Conservation (phyloP, 2,329 filamentous ascomycete species). For the Blastomyces parvus region DNA sequence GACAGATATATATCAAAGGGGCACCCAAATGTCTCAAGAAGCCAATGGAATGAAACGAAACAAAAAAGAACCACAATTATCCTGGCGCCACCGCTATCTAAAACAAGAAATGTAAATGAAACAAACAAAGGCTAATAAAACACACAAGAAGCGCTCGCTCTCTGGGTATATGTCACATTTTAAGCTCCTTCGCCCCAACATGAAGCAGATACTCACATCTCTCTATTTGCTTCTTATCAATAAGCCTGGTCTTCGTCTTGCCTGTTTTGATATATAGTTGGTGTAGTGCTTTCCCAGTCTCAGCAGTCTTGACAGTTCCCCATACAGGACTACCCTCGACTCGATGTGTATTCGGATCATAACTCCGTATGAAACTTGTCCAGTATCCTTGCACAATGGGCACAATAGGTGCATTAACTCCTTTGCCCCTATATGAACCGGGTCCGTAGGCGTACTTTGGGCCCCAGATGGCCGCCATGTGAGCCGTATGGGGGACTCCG, state of each 20-base stretch:
- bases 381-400: conserved; percentile 60
- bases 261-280: conserved; percentile 39
- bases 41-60: background rate
- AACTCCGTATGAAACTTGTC: conserved; percentile 59
- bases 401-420: conserved; percentile 49
- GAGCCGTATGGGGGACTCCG: conserved; percentile 59
- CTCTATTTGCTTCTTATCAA: conserved; percentile 30
- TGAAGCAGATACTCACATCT: conserved; percentile 43
- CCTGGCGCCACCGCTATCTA: background rate
- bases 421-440: conserved; percentile 42
- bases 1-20: background rate
- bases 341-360: conserved; percentile 55
- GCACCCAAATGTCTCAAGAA: background rate
- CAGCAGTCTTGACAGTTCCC: conserved; percentile 35
- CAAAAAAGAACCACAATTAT: background rate
- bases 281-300: conserved; percentile 21
- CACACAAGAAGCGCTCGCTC: background rate
- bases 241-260: conserved; percentile 39
- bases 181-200: conserved; percentile 40
- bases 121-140: background rate
- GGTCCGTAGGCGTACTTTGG: conserved; percentile 48
- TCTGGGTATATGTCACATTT: conserved; percentile 31
- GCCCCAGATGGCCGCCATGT: conserved; percentile 59
- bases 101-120: background rate
- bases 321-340: conserved; percentile 42